These are phyloP conservation scores for Euphorbia lathyris DNA, from an alignment of 345 rosid genomes.

Conservation along the genomic window DNA sequence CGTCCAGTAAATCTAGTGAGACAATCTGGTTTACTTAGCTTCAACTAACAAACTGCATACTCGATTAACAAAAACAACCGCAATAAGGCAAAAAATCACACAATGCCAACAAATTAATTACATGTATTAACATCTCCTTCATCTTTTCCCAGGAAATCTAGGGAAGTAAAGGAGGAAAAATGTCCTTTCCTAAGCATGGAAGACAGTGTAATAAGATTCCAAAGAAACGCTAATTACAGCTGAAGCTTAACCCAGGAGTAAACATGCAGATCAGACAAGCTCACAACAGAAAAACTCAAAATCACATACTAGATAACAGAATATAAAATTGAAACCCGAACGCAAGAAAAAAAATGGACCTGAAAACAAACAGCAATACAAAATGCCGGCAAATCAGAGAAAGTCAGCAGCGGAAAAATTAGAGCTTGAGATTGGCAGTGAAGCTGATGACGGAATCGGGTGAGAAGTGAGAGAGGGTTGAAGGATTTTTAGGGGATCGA, in stretches of 20 bases:
- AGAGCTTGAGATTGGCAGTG: neutral
- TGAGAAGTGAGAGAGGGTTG: neutral
- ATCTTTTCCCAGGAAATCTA: neutral
- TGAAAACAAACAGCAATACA: neutral
- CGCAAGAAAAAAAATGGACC: neutral
- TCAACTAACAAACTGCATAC: neutral
- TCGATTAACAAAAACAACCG: neutral
- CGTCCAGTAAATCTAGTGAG: neutral
- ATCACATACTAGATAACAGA: neutral
- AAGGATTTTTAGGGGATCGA: neutral
- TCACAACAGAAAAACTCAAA: neutral
- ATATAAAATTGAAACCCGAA: neutral
- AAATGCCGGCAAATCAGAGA: neutral
- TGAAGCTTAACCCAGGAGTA: neutral
- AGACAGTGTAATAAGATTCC: neutral
- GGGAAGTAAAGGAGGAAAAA: neutral
- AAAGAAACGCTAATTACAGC: neutral
- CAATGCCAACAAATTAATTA: neutral
- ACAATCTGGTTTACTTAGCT: neutral
- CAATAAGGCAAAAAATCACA: neutral
- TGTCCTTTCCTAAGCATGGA: neutral
- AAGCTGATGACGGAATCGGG: neutral
- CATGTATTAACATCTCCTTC: neutral
- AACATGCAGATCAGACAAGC: slow-evolving; percentile 10
- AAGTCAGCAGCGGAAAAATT: neutral